Base-by-base conservation (phyloP, 2,329 filamentous ascomycete genomes). In the Dendryphion nanum region DNA sequence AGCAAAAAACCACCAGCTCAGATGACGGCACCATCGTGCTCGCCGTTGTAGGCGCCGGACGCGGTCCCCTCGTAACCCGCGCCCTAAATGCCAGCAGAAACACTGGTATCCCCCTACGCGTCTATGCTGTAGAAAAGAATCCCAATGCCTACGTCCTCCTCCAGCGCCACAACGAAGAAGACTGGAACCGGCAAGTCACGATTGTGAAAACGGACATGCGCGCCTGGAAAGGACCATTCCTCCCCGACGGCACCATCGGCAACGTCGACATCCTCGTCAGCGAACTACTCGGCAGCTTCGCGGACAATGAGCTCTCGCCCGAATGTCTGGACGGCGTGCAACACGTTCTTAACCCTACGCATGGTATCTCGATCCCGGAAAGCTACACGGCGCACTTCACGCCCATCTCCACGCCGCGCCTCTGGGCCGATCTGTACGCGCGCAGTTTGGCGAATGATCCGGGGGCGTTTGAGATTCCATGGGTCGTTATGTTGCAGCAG, bases 161-260 rank as follows among this genome's bases (percentile, higher is more conserved):
- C 2, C 82, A 95, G 45, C 79, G 87, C 17, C 89, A 94, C 59
- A 97, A 97, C 58, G 76, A 83, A 47, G 79, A 77, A 14, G 61
- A 69, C n/a, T 98, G 93, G 93, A 77, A 74, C 40, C 81, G 83
- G 16, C 78, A 77, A 37, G 91, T 96, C 15, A 90, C 83, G 2
- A 80, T 98, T 20, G 84, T 97, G 48, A 94, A 95, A 69, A 95
- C 89, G 1, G 93, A 98, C 63, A 98, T 98, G 93, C 83, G 93
- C 33, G 85, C 85, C 42, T 98, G 94, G 94, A 86, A 86, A 55
- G 94, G 94, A 0, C 91, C 91, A 2, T 61, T 79, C 1, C 57
- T 76, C 14, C 68, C 71, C 29, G 67, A 72, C 3, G 72, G 74
- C 12, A 69, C 75, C 5, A 70, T 79, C 48, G 77, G 78, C 50